These are phyloP conservation scores for Ustilago curta DNA, from an alignment of 1,284 basidiomycete species.

Conservation along the genomic window DNA sequence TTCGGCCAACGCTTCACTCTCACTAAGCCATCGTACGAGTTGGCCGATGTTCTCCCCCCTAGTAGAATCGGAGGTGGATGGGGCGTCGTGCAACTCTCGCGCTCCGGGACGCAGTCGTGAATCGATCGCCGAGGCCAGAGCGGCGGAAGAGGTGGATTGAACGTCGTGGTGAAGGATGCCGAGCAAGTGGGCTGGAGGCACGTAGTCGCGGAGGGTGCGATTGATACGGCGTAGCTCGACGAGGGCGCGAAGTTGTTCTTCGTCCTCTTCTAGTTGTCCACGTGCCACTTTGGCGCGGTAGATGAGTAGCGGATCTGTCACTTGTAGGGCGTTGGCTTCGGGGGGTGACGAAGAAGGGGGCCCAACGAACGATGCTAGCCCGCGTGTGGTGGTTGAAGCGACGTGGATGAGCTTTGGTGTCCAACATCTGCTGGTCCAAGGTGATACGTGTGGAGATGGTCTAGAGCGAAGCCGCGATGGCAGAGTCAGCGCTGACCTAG, in stretches of 20 bases:
- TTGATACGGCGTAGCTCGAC: conserved; percentile 74
- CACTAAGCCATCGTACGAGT: conserved; percentile 74
- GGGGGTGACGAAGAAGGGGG: not conserved
- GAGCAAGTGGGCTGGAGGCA: conserved; percentile 71
- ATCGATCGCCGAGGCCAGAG: conserved; percentile 34
- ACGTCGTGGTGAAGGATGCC: conserved; percentile 54
- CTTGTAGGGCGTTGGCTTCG: conserved; percentile 44
- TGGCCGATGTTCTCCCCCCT: conserved; percentile 55
- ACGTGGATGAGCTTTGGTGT: no score
- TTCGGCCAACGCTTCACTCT: conserved; percentile 75
- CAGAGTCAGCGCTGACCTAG: conserved; percentile 2
- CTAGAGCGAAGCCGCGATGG: not conserved
- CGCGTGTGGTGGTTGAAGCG: not conserved
- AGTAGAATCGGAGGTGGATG: conserved; percentile 8
- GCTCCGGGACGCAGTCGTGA: conserved; percentile 20
- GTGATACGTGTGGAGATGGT: not conserved
- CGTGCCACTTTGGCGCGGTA: conserved; percentile 70
- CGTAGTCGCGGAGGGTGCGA: conserved; percentile 73
- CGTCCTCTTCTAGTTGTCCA: conserved; percentile 75
- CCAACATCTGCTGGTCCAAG: not conserved
- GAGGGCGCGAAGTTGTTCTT: conserved; percentile 77
- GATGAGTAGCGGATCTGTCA: conserved; percentile 59
- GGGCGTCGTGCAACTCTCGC: conserved; percentile 21
- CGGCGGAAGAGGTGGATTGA: conserved; percentile 25
- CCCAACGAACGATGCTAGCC: conserved; percentile 15